phyloP scores from a whole-genome alignment of 2,329 filamentous ascomycete genomes.

The Cephalotrichum gorgonifer region DNA sequence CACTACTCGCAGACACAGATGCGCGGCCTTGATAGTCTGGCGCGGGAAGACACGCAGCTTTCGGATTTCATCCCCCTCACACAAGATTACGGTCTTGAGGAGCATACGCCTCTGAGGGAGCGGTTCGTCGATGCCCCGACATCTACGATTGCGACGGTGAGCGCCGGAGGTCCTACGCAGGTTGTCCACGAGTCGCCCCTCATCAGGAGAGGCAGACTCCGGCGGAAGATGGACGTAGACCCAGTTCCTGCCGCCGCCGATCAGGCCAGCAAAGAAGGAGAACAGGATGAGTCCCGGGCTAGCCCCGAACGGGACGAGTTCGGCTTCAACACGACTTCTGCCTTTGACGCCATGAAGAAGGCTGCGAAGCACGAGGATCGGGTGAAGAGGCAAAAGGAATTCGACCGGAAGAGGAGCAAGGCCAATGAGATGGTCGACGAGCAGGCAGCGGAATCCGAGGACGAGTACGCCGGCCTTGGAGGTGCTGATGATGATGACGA shows the following conservation, averaged over 20 bases:
- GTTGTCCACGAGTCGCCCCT: slow-evolving; percentile 54
- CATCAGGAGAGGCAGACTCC: slow-evolving; percentile 46
- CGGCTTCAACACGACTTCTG: slow-evolving; percentile 43
- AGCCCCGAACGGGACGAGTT: slow-evolving; percentile 20
- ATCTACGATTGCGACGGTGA: slow-evolving; percentile 63
- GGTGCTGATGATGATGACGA: slow-evolving; percentile 81
- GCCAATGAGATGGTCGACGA: slow-evolving; percentile 84
- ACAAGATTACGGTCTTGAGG: slow-evolving; percentile 69
- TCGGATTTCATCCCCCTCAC: slow-evolving; percentile 66
- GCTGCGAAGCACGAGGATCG: slow-evolving; percentile 45
- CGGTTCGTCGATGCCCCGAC: slow-evolving; percentile 54
- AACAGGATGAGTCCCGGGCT: slow-evolving; percentile 14
- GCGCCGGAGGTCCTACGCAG: slow-evolving; percentile 26
- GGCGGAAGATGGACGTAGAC: slow-evolving; percentile 26
- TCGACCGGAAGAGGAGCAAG: slow-evolving; percentile 78
- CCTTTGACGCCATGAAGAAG: slow-evolving; percentile 62
- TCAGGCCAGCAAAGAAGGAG: too few species aligned
- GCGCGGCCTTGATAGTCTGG: slow-evolving; percentile 46
- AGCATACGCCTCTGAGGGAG: slow-evolving; percentile 59
- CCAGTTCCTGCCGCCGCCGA: slow-evolving; percentile 30
- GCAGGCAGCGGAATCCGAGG: slow-evolving; percentile 93
- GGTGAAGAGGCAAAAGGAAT: slow-evolving; percentile 31
- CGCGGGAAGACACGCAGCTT: slow-evolving; percentile 47
- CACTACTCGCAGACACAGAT: slow-evolving; percentile 52
- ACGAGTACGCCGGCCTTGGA: slow-evolving; percentile 92